phyloP scores from a whole-genome alignment of 768 basidiomycete genomes.

The Sutorius australiensis region DNA sequence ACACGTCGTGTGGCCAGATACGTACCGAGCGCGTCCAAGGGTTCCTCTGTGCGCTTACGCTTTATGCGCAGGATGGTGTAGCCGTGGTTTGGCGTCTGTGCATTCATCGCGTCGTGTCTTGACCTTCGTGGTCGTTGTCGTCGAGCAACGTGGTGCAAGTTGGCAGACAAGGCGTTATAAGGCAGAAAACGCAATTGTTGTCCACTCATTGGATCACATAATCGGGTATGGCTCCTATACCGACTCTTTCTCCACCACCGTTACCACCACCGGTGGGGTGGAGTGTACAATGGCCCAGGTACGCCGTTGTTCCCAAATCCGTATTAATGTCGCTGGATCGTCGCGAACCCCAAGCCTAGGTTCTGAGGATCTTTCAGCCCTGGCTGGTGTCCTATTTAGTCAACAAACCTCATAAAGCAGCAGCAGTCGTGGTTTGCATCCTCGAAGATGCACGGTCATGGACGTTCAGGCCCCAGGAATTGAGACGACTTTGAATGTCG shows the following conservation, averaged over 20 bases:
- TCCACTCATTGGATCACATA: conserved; percentile 8
- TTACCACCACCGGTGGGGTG: not conserved
- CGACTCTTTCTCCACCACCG: not conserved
- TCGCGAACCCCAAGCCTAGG: not conserved
- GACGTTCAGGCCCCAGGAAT: too few relatives aligned
- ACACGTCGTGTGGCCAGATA: conserved; percentile 12
- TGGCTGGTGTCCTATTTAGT: not conserved
- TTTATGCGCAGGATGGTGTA: conserved; percentile 81
- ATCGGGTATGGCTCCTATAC: not conserved
- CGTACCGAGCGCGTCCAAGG: conserved; percentile 75
- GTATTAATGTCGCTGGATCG: not conserved
- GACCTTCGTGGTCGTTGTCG: not conserved
- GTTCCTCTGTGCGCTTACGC: conserved; percentile 77
- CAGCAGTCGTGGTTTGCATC: not conserved
- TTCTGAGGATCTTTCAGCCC: not conserved
- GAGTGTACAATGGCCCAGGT: not conserved
- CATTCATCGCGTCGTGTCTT: conserved; percentile 17
- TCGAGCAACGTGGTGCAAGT: not conserved
- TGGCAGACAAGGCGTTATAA: not conserved
- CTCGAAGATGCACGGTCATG: not conserved
- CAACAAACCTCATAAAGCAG: not conserved
- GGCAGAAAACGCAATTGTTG: not conserved
- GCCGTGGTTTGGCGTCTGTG: conserved; percentile 32
- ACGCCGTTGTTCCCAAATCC: not conserved
- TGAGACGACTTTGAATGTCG: not conserved